Conservation (phyloP, 257 asterid species). For the Solanum lycopersicoides region DNA sequence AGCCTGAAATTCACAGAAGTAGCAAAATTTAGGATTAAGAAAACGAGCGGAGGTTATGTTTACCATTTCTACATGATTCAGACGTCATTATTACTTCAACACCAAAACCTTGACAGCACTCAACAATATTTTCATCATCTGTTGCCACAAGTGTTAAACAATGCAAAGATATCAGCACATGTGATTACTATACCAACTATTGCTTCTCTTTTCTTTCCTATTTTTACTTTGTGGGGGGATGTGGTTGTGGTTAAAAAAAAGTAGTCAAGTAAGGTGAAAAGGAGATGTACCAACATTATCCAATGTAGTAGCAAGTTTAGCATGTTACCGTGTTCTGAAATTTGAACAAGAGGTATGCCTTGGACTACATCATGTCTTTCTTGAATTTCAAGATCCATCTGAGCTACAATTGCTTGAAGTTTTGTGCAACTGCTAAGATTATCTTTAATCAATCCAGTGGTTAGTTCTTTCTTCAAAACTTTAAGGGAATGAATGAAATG, state of each 20-base stretch:
- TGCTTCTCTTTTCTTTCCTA: neutral
- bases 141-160: slow-evolving; percentile 68
- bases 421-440: slow-evolving; percentile 80
- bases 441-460: slow-evolving; percentile 35
- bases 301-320: slow-evolving; percentile 63
- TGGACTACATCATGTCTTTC: slow-evolving; percentile 91
- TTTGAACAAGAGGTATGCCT: slow-evolving; percentile 93
- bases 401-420: slow-evolving; percentile 80
- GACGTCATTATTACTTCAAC: slow-evolving; percentile 91
- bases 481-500: neutral
- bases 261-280: neutral
- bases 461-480: slow-evolving; percentile 9
- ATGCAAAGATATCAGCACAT: neutral
- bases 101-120: slow-evolving; percentile 81
- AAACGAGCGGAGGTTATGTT: neutral
- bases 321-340: slow-evolving; percentile 95
- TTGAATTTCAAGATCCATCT: slow-evolving; percentile 86
- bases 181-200: neutral
- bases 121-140: slow-evolving; percentile 78
- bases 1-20: neutral
- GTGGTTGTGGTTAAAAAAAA: neutral
- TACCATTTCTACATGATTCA: slow-evolving; percentile 83
- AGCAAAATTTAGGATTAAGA: neutral
- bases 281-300: slow-evolving; percentile 56
- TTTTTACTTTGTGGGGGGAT: too few species aligned